These are phyloP conservation scores for Penicillium hordei DNA, from an alignment of 2,329 filamentous ascomycete species.

Conservation along the genomic window DNA sequence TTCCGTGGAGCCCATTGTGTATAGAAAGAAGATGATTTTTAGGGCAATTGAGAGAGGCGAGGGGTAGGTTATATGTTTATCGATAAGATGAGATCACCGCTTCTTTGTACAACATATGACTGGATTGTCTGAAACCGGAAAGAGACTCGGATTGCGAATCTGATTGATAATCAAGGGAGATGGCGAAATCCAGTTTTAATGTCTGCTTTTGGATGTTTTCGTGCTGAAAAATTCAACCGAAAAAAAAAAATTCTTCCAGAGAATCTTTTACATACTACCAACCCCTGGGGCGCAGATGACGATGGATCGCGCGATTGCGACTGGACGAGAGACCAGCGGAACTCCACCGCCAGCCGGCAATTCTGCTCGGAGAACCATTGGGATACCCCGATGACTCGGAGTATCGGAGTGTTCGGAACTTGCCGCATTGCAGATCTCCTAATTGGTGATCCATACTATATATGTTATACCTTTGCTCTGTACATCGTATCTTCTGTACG, in stretches of 20 bases:
- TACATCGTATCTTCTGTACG: background rate
- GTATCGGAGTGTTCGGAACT: slow-evolving; percentile 25
- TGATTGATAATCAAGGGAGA: slow-evolving; percentile 13
- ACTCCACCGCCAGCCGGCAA: slow-evolving; percentile 20
- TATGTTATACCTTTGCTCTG: background rate
- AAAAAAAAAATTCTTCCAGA: slow-evolving; percentile 11
- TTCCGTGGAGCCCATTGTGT: slow-evolving; percentile 25
- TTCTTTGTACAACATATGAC: slow-evolving; percentile 9
- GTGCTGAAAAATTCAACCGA: slow-evolving; percentile 8
- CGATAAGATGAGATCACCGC: slow-evolving; percentile 4
- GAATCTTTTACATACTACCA: slow-evolving; percentile 31
- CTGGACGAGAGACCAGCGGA: slow-evolving; percentile 15
- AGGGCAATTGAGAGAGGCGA: slow-evolving; percentile 5
- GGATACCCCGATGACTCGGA: slow-evolving; percentile 21
- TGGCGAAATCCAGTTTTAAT: slow-evolving; percentile 6
- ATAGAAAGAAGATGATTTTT: slow-evolving; percentile 12
- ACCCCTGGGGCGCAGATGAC: slow-evolving; percentile 18
- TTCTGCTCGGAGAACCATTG: slow-evolving; percentile 19
- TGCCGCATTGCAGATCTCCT: background rate
- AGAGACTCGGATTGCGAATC: slow-evolving; percentile 6
- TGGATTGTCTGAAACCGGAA: background rate
- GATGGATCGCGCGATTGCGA: slow-evolving; percentile 18
- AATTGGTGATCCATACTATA: background rate
- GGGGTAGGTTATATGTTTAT: slow-evolving; percentile 5
- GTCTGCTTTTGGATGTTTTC: slow-evolving; percentile 7